A percentile compares a stretch with the other conserved stretches of the same genome.
Conservation (phyloP, 768 basidiomycete genomes). For the Leccinum disarticulatum region DNA sequence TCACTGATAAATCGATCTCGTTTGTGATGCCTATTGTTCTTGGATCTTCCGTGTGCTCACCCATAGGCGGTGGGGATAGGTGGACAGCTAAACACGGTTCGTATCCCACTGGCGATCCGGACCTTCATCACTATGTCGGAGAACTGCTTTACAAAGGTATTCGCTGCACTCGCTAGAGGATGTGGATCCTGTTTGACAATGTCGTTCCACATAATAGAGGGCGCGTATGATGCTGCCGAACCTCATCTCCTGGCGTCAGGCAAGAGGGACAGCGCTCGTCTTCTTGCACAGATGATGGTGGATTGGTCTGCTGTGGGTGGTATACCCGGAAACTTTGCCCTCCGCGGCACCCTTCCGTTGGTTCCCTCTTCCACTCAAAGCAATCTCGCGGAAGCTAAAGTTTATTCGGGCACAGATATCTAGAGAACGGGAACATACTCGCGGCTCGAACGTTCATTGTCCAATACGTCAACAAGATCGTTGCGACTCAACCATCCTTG, state of each 20-base stretch:
- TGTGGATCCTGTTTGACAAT: constrained; percentile 2
- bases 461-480: constrained; percentile 68
- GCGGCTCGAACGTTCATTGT: constrained; percentile 90
- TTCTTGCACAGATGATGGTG: constrained; percentile 83
- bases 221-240: constrained; percentile 72
- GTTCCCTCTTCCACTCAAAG: constrained; percentile 12
- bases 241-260: constrained; percentile 82
- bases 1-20: constrained; percentile 84
- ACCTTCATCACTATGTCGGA: constrained; percentile 87
- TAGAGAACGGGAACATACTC: constrained; percentile 87
- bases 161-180: constrained; percentile 4
- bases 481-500: constrained; percentile 44
- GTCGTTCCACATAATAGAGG: constrained; percentile 50
- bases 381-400: constrained; percentile 4
- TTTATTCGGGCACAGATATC: constrained; percentile 48
- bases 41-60: constrained; percentile 19
- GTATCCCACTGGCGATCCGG: constrained; percentile 87
- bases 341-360: constrained; percentile 84
- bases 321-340: constrained; percentile 70
- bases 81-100: constrained; percentile 82
- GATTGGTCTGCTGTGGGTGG: constrained; percentile 67
- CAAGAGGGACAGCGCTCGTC: constrained; percentile 83
- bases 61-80: constrained; percentile 40
- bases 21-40: constrained; percentile 39
- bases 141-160: constrained; percentile 84